Conservation (phyloP, 2,329 filamentous ascomycete species). For the Escovopsis sp. region DNA sequence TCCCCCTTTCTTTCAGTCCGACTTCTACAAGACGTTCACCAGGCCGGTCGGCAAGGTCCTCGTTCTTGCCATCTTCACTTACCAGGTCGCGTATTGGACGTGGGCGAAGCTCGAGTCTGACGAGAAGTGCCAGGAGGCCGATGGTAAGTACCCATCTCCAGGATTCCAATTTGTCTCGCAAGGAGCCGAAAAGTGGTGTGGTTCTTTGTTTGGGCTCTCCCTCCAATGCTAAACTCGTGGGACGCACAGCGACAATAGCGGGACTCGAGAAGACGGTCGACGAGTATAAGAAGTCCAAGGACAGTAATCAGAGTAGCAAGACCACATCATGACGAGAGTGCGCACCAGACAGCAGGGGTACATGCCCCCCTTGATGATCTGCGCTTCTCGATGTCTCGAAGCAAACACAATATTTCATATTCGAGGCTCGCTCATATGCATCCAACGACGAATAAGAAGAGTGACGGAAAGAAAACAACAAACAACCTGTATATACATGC, state of each 20-base stretch:
- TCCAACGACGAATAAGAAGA: no score
- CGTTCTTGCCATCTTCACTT: conserved; percentile 60
- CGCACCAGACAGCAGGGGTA: no score
- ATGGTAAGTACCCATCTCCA: conserved; percentile 30
- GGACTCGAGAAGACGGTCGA: conserved; percentile 4
- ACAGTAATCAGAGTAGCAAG: no score
- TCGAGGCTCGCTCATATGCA: no score
- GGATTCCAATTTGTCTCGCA: background rate
- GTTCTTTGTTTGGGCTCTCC: background rate
- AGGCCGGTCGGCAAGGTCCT: conserved; percentile 60
- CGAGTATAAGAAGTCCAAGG: conserved; percentile 1
- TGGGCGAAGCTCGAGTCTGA: conserved; percentile 63
- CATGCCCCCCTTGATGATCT: no score
- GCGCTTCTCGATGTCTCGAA: no score
- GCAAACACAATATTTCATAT: no score
- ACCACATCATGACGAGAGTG: background rate
- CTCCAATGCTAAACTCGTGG: no score
- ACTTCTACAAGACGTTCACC: conserved; percentile 62
- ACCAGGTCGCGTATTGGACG: conserved; percentile 59
- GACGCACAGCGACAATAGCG: conserved; percentile 3
- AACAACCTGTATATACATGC: no score
- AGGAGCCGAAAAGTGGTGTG: background rate
- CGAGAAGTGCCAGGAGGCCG: conserved; percentile 45
- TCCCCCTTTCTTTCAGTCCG: conserved; percentile 24
- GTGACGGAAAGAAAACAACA: no score